A percentile compares a stretch with the other conserved stretches of the same genome.
Conservation (phyloP, 371 early-diverging fungal genomes). For the Massospora cicadina region DNA sequence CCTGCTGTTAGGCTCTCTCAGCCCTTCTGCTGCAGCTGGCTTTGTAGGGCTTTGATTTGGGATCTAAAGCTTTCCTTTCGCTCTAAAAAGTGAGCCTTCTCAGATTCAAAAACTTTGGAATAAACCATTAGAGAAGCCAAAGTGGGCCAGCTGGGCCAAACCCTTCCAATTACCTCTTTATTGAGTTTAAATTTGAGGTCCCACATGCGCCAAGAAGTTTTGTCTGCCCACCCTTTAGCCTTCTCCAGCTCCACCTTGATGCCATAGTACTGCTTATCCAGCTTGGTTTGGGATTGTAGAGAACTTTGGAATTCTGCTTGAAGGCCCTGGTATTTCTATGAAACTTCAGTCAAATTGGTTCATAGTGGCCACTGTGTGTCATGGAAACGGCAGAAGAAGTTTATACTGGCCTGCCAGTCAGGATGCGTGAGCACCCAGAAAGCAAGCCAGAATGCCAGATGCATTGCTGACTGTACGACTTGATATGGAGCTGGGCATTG, state of each 20-base stretch:
- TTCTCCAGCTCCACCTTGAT: conserved; percentile 1
- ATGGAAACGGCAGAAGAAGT: background rate
- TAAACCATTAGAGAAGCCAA: background rate
- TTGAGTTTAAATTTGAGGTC: background rate
- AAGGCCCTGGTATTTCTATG: conserved; percentile 8
- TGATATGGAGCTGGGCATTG: too few species aligned
- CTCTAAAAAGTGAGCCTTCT: background rate
- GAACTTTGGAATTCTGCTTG: conserved; percentile 6
- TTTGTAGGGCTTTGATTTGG: conserved; percentile 2
- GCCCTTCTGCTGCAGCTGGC: background rate
- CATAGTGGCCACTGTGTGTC: background rate
- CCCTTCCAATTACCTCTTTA: conserved; percentile 2
- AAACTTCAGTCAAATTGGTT: background rate
- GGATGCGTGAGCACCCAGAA: background rate
- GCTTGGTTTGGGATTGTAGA: conserved; percentile 7
- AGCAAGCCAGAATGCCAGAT: background rate
- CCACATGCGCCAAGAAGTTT: background rate
- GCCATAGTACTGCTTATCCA: conserved; percentile 6
- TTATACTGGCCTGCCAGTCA: background rate
- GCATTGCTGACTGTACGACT: background rate
- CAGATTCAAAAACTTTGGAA: conserved; percentile 5
- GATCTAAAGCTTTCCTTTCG: background rate
- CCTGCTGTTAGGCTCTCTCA: background rate
- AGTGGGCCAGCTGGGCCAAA: background rate
- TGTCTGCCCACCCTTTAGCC: background rate